Evolutionary conservation across 1,139 yeast genomes (phyloP), one percentile per base, ranked within the genome.

Genomic region (Pichia sp.): DNA sequence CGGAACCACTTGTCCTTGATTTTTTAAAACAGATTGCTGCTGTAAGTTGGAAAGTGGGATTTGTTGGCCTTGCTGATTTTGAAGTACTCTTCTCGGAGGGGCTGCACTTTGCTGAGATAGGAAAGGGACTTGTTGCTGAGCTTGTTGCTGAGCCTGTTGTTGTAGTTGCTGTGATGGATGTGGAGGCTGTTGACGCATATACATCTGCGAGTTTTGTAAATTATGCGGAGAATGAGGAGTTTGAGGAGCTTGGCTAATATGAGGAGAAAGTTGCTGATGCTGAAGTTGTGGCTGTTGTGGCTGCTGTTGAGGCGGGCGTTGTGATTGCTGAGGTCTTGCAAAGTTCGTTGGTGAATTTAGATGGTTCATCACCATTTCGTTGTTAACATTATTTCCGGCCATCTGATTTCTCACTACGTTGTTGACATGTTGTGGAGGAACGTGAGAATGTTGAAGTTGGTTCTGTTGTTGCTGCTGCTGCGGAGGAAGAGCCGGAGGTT

Each of bases 351-450:
- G 16, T 33, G 58, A 46, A 46, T 14, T 16, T 9, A 30, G n/a
- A 24, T 42, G 46, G 20, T 42, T 42, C 31, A 27, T 12, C 46
- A 42, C 16, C 41, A 38, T 38, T 38, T 38, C 41, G 17, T 8
- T 42, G 31, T 42, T 42, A 20, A 42, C 46, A 9, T 16, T 16
- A 20, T 42, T 42, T 17, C 46, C 46, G 14, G 46, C 30, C 46
- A 42, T 42, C 31, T 42, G 46, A 9, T n/a, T 14, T 42, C 31
- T 42, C 20, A 24, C 33, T 46, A 56, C 6, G 48, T 31, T 42
- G 51, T 40, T 34, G 48, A 30, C 51, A 50, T 46, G 29, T 48
- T 55, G 40, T 53, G 57, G 29, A 31, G 55, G 49, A 30, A 34
- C 50, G 29, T 48, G 52, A 17, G 53, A 40, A 14, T 31, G 51